Base-by-base conservation (phyloP, 2,329 filamentous ascomycete species). In the Fusarium phyllophilum region DNA sequence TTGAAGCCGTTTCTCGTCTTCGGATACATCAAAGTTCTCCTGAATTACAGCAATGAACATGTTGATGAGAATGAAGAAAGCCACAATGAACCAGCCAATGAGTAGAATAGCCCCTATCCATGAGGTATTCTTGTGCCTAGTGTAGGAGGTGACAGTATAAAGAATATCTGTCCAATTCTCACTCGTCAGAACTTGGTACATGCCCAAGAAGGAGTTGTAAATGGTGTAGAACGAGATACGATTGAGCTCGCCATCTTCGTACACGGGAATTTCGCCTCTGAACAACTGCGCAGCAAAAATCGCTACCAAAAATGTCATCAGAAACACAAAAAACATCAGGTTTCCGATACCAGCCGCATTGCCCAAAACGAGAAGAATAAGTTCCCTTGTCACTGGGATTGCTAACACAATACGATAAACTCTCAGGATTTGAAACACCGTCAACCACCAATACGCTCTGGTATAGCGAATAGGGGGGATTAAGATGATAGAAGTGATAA, bases 41-140 rank as follows among this genome's bases (percentile, higher is more conserved):
- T 99, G 96, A 75, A 99, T 99, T 84, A 99, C 96, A 87, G 96
- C 96, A 93, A 99, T 98, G 86, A 99, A 99, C 96, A 99, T 99
- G 80, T 98, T 99, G 85, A 99, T 85, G 70, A 98, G 89, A 84
- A 99, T 97, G 81, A 98, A 96, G 82, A 97, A 98, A 11, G 95
- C 89, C 48, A 99, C 88, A 65, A 97, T 96, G 82, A 97, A 98
- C 96, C 96, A 99, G 75, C 95, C 89, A 72, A 98, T 94, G 76
- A 97, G 88, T 77, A 99, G 98, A 3, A 94, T 88, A 14, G 96
- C 95, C 15, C 94, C 95, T 64, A 98, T 95, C 96, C 96, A 98
- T 14, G 93, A 89, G n/a, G 94, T 97, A 44, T 91, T 87, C 75
- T 87, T 90, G 11, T 80, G 78, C 15, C 87, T 87, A 15, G 93